Evolutionary conservation across 305 asterid genomes (phyloP), one percentile per base, ranked within the genome.

Genomic region (Fraxinus dipetala): DNA sequence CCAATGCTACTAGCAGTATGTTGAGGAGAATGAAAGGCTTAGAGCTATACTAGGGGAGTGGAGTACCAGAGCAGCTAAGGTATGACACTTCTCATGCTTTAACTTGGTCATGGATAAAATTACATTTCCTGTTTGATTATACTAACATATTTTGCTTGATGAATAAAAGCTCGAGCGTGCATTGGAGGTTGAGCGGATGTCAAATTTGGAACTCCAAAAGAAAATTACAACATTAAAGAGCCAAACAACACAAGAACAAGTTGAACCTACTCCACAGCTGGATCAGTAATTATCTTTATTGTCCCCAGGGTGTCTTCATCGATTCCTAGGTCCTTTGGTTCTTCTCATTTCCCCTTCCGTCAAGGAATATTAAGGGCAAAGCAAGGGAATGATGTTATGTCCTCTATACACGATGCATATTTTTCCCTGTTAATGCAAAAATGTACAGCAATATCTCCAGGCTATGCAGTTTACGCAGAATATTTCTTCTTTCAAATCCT

Each of bases 41-140:
- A 90, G 99, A 85, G 99, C 97, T 65, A 92, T 93, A 88, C 78
- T 96, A 40, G 98, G 97, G 70, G 98, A 96, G 89, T 96, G 99
- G 99, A 96, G 99, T 86, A 87, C 91, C 59, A 90, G 97, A 81
- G 98, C 98, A 78, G 99, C 98, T 75, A 96, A 94, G 97, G 99
- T 96, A 86, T 20, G 65, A 67, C 75, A 34, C 32, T 59, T 74
- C 20, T 30, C 72, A 54, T 72, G 51, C 56, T 18, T 34, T 16
- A 18, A 1, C 56, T 10, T 45, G 32, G 28, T 56, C 1, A 54
- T 36, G 2, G 2, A 28, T 70, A 1, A 26, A 65, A 65, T 72
- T 16, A 69, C 13, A 31, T 72, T 75, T 73, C 24, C 78, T 28
- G 20, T 45, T 40, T 76, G 18, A 51, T 79, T 78, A n/a, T 35